Conservation (phyloP, 2,329 filamentous ascomycete genomes). For the Phaeosphaeriaceae sp. region DNA sequence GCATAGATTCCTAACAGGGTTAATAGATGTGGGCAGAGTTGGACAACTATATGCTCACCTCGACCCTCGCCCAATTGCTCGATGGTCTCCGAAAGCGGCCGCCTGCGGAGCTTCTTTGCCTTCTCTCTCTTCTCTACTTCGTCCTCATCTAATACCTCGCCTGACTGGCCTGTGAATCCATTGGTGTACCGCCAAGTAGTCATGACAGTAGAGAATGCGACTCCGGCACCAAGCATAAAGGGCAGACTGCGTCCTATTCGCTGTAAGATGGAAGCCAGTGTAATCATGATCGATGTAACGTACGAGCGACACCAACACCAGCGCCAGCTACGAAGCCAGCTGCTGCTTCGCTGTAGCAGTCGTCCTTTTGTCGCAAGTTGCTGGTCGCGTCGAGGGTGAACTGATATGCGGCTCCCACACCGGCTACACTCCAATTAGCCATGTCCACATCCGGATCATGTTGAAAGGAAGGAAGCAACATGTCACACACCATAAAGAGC, state of each 20-base stretch:
- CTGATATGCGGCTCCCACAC: constrained; percentile 75
- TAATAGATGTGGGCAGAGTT: constrained; percentile 15
- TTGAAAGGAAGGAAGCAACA: neutral
- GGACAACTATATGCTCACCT: constrained; percentile 60
- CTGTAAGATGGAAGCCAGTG: constrained; percentile 22
- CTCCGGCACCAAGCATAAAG: constrained; percentile 71
- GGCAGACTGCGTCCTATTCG: constrained; percentile 69
- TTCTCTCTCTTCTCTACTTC: constrained; percentile 80
- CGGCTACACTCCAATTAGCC: constrained; percentile 60
- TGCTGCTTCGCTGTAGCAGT: constrained; percentile 74
- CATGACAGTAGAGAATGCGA: constrained; percentile 63
- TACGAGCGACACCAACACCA: constrained; percentile 75
- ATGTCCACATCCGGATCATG: neutral
- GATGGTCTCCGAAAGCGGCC: constrained; percentile 79
- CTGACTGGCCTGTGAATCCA: constrained; percentile 62
- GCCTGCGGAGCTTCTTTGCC: constrained; percentile 74
- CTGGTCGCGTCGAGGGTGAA: constrained; percentile 79
- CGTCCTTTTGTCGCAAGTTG: constrained; percentile 86
- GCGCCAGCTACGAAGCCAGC: constrained; percentile 79
- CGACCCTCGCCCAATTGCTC: constrained; percentile 84
- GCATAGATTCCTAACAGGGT: constrained; percentile 71
- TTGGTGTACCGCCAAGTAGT: constrained; percentile 73
- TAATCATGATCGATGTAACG: constrained; percentile 31
- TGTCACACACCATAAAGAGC: constrained; percentile 65
- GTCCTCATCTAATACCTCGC: constrained; percentile 65